Conservation (phyloP, 371 early-diverging fungal species). For the Zychaea mexicana region DNA sequence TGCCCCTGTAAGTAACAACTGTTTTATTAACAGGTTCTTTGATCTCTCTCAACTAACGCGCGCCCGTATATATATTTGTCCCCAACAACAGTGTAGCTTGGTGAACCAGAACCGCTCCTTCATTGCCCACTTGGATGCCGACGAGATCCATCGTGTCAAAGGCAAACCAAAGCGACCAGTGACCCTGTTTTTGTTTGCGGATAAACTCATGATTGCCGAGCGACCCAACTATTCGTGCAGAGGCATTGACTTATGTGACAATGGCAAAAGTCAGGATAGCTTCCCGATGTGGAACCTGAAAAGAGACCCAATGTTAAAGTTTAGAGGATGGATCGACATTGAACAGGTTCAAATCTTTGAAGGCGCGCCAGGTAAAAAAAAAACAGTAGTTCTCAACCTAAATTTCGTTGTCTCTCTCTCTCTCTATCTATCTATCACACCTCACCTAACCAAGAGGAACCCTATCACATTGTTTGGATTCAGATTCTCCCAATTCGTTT, state of each 20-base stretch:
- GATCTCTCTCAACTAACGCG: too few species aligned
- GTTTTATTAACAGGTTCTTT: constrained; percentile 1
- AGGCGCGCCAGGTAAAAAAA: constrained; percentile 38
- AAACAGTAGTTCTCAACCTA: neutral
- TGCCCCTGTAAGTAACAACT: constrained; percentile 33
- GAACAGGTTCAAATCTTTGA: constrained; percentile 42
- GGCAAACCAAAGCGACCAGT: constrained; percentile 35
- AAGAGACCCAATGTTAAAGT: constrained; percentile 31
- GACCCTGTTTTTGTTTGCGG: constrained; percentile 44
- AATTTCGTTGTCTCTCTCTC: neutral
- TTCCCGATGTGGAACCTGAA: constrained; percentile 11
- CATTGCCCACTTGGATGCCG: constrained; percentile 41
- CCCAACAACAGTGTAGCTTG: constrained; percentile 42
- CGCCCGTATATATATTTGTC: too few species aligned
- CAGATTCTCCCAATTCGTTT: constrained; percentile 43
- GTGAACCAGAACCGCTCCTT: constrained; percentile 43
- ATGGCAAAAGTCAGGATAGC: neutral
- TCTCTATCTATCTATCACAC: neutral
- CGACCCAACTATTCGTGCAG: constrained; percentile 33
- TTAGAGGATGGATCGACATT: constrained; percentile 54
- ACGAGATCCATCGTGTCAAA: constrained; percentile 35
- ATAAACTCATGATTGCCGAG: constrained; percentile 45
- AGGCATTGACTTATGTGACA: constrained; percentile 27
- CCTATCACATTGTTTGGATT: neutral
- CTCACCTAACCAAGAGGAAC: neutral